Evolutionary conservation across 78 protist genomes (phyloP).

Genomic region (Dictyostelium intermedium): DNA sequence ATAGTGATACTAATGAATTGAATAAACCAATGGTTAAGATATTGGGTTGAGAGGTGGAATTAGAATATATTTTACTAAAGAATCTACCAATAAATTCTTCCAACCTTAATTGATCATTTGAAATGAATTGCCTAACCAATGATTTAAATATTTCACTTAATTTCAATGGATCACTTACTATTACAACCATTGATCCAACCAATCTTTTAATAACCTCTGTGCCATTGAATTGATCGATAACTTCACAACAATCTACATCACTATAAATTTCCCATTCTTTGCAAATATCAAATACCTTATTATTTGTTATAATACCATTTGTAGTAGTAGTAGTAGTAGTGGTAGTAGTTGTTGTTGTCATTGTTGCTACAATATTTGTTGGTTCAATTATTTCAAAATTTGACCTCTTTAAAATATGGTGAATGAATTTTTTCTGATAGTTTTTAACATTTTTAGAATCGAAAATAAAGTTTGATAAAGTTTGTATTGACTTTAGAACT

Average conservation of each 20-base stretch:
- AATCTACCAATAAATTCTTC: slow-evolving; percentile 49
- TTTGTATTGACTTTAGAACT: neutral
- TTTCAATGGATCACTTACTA: neutral
- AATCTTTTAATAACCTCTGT: neutral
- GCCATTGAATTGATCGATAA: neutral
- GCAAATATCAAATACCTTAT: neutral
- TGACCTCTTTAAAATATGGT: neutral
- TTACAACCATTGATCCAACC: neutral
- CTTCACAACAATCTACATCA: neutral
- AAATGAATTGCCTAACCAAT: neutral
- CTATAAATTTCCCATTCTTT: neutral
- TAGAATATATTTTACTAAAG: neutral
- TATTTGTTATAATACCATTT: neutral
- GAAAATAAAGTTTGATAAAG: neutral
- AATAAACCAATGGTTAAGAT: neutral
- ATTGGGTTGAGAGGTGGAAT: neutral
- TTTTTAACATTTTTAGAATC: neutral
- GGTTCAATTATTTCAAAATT: neutral
- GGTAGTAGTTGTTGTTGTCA: neutral
- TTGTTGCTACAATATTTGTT: neutral
- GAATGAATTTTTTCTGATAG: neutral
- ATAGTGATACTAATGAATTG: neutral
- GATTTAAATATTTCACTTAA: neutral
- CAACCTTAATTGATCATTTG: neutral
- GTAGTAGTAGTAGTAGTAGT: neutral